Base-by-base conservation (phyloP, 2,329 filamentous ascomycete genomes). In the Arachnomyces sp. region DNA sequence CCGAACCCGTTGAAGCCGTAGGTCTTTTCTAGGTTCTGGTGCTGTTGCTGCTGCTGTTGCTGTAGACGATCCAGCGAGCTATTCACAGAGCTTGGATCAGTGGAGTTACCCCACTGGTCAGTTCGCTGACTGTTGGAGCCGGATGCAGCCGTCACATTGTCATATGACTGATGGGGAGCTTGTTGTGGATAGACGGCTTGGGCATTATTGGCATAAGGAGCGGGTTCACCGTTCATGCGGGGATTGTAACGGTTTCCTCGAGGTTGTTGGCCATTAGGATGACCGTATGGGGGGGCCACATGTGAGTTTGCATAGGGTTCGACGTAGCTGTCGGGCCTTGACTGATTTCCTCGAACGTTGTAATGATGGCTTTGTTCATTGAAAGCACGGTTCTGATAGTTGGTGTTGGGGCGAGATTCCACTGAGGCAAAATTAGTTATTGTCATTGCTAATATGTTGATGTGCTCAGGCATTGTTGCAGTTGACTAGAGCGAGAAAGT, bases 51-150 rank as follows among this genome's bases (percentile, higher is more conserved):
- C 40, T 53, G 55, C 34, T 62, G 59, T 38, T 80, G 75, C 43
- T 72, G 68, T 16, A 80, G 69, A 46, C 86, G 81, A 57, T 95
- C 86, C 51, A 93, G 78, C 2, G 87, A 94, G 66, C 86, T 93
- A 66, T 94, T 94, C 57, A 95, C 85, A 57, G 88, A 95, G 66
- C 85, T 92, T 68, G 86, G 89, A 57, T 95, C 88, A 44, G 87
- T 94, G 49, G 82, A 82, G 61, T 92, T 89, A 41, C 80, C 82
- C 56, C 77, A 81, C 9, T 80, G 80, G 43, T 95, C 88, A 39
- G 71, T 70, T 39, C 69, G 79, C 47, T 82, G 78, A 51, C 78
- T 84, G 36, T 80, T 84, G 54, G 80, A 85, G 15, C 80, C 82
- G 8, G 80, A 79, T 13, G 55, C 59, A 3, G 44, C 87, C 29